Conservation (phyloP, 2,329 filamentous ascomycete genomes). For the Monosporascus sp. region DNA sequence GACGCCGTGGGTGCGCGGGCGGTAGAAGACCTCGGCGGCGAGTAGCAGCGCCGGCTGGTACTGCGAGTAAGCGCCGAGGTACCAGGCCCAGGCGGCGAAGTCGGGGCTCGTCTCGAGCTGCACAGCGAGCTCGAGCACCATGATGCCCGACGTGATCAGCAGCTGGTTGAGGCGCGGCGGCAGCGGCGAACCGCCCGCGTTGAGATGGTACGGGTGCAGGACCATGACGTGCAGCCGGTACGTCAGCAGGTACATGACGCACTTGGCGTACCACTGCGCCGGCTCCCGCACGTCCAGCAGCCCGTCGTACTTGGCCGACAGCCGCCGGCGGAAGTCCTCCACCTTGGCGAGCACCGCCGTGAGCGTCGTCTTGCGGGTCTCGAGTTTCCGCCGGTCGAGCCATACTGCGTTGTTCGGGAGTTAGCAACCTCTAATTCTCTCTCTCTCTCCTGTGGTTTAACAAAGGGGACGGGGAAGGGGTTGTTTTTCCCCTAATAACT, state of each 20-base stretch:
- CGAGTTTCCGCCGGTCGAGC: conserved; percentile 61
- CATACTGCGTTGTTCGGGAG: conserved; percentile 36
- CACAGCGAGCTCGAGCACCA: conserved; percentile 43
- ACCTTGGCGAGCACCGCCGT: conserved; percentile 62
- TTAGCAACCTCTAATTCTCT: background rate
- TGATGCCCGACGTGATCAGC: conserved; percentile 54
- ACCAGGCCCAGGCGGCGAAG: conserved; percentile 63
- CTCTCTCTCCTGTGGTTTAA: no score
- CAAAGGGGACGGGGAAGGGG: no score
- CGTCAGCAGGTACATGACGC: conserved; percentile 60
- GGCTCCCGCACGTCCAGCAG: conserved; percentile 56
- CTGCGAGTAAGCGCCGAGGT: conserved; percentile 64
- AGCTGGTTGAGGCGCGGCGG: conserved; percentile 59
- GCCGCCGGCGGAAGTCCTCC: conserved; percentile 59
- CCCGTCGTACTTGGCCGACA: conserved; percentile 60
- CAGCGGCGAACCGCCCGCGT: conserved; percentile 36
- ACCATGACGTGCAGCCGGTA: conserved; percentile 61
- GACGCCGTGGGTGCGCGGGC: conserved; percentile 51
- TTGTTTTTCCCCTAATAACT: no score
- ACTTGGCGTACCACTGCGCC: conserved; percentile 56
- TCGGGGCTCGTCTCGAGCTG: conserved; percentile 37
- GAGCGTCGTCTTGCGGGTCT: conserved; percentile 54
- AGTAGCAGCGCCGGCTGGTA: conserved; percentile 67
- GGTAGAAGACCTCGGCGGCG: conserved; percentile 59
- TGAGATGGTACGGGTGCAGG: conserved; percentile 60